Conservation (phyloP, 2,329 filamentous ascomycete species). For the Beauveria brongniartii region DNA sequence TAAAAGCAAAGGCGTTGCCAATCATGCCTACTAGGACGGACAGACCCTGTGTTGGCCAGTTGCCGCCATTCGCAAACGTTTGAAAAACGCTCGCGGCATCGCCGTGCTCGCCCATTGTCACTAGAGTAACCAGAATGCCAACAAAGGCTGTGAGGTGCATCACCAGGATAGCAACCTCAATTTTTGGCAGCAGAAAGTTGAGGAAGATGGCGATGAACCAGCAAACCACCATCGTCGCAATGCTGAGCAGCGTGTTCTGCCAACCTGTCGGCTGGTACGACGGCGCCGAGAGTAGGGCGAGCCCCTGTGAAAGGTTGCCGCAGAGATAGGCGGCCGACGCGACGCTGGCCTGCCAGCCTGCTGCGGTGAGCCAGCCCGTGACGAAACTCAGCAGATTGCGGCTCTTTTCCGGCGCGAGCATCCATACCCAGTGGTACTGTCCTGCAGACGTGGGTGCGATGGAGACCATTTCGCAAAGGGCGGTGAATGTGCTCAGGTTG, state of each 20-base stretch:
- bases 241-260: slow-evolving; percentile 8
- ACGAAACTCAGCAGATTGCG: slow-evolving; percentile 33
- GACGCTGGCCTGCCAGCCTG: slow-evolving; percentile 20
- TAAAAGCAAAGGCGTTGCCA: slow-evolving; percentile 30
- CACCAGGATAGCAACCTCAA: slow-evolving; percentile 8
- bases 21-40: slow-evolving; percentile 36
- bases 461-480: slow-evolving; percentile 25
- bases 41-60: slow-evolving; percentile 26
- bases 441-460: slow-evolving; percentile 41
- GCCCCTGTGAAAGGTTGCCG: not conserved
- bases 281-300: not conserved
- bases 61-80: slow-evolving; percentile 28
- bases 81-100: slow-evolving; percentile 6
- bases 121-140: slow-evolving; percentile 5
- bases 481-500: slow-evolving; percentile 27
- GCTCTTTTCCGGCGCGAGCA: slow-evolving; percentile 32
- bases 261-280: not conserved
- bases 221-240: not conserved
- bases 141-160: slow-evolving; percentile 8
- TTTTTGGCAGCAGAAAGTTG: slow-evolving; percentile 10
- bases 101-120: not conserved
- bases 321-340: slow-evolving; percentile 14
- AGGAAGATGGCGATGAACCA: not conserved
- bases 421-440: slow-evolving; percentile 49
- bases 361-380: slow-evolving; percentile 20